phyloP scores from a whole-genome alignment of 176 grass and related monocot genomes.

The Bromus sterilis region DNA sequence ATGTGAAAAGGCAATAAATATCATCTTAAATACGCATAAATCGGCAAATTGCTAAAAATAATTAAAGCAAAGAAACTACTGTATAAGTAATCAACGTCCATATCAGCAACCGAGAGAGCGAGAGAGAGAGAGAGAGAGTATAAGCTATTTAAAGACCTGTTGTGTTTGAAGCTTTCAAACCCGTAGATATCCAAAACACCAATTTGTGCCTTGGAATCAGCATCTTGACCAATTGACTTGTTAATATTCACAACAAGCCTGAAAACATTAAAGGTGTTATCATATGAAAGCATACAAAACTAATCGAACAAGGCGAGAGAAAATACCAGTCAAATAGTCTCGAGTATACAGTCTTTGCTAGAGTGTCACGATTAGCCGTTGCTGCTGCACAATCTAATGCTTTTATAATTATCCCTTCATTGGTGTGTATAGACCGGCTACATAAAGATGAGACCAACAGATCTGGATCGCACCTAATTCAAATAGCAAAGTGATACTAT shows the following conservation, averaged over 20 bases:
- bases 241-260: conserved; percentile 99
- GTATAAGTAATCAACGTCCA: not conserved
- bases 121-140: not conserved
- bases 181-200: conserved; percentile 99
- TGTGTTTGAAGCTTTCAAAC: conserved; percentile 95
- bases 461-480: conserved; percentile 73
- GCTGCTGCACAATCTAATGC: conserved; percentile 79
- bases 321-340: conserved; percentile 93
- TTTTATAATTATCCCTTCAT: conserved; percentile 90
- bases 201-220: conserved; percentile 85
- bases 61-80: not conserved
- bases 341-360: conserved; percentile 97
- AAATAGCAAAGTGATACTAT: conserved; percentile 26
- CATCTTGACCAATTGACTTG: conserved; percentile 97
- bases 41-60: not conserved
- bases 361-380: conserved; percentile 78
- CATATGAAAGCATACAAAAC: not conserved
- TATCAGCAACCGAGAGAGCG: not conserved
- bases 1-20: not conserved
- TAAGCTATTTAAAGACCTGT: conserved; percentile 52
- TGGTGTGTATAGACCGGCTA: conserved; percentile 87
- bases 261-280: conserved; percentile 9
- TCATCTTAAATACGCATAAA: not conserved
- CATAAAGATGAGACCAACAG: conserved; percentile 77
- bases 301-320: conserved; percentile 12